Conservation (phyloP, 345 rosid species). For the Camelina neglecta region DNA sequence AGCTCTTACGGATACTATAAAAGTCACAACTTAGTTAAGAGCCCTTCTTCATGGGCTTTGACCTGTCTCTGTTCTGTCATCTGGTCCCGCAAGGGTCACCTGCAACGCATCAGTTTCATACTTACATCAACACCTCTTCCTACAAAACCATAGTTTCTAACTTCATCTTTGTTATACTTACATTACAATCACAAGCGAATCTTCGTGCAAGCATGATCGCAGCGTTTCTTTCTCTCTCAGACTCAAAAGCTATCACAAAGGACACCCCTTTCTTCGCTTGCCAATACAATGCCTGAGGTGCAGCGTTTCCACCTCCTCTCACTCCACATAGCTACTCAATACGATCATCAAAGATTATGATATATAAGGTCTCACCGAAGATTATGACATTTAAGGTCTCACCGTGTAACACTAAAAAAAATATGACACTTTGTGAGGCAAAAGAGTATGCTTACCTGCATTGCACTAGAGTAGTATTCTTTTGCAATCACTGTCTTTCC, state of each 20-base stretch:
- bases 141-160: slow-evolving; percentile 1
- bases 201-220: slow-evolving; percentile 93
- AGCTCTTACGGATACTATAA: slow-evolving; percentile 26
- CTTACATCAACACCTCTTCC: slow-evolving; percentile 10
- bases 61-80: slow-evolving; percentile 43
- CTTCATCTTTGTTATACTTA: slow-evolving; percentile 47
- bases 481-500: slow-evolving; percentile 75
- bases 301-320: slow-evolving; percentile 98
- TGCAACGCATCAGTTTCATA: slow-evolving; percentile 35
- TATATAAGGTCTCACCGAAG: neutral
- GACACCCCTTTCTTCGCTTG: slow-evolving; percentile 75
- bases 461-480: slow-evolving; percentile 82
- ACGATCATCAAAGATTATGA: slow-evolving; percentile 15
- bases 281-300: slow-evolving; percentile 95
- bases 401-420: neutral
- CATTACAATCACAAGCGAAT: slow-evolving; percentile 97
- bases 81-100: slow-evolving; percentile 51
- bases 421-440: neutral
- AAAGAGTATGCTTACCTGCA: slow-evolving; percentile 65
- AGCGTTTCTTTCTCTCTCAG: slow-evolving; percentile 86
- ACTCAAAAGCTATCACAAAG: slow-evolving; percentile 86
- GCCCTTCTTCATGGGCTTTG: neutral
- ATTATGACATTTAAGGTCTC: neutral
- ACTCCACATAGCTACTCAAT: slow-evolving; percentile 84
- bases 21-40: slow-evolving; percentile 31